Evolutionary conservation across 495 filamentous ascomycete species (phyloP), one percentile per base, ranked within the genome.

Genomic region (Viridothelium virens): DNA sequence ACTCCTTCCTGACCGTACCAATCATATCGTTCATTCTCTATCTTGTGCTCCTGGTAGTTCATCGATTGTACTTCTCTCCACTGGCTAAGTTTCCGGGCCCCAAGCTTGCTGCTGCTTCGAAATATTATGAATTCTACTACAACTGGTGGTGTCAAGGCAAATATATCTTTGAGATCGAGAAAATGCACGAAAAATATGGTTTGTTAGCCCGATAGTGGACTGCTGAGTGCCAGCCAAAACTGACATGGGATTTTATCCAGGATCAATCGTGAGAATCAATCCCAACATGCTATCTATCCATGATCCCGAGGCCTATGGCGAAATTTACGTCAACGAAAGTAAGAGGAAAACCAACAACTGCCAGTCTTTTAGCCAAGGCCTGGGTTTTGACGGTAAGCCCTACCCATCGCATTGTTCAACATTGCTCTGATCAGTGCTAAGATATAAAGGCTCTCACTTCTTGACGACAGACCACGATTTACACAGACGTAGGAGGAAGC

Each of bases 261-360:
- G 73, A 66, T 73, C 74, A 14, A 69, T 74, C 47, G 66, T 76
- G 31, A 65, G 74, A 37, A 74, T 75, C 59, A 74, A 69, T 63
- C 74, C 74, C 10, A 59, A 65, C 56, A 73, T 75, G 61, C 44
- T 76, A 18, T 71, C 74, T 53, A 65, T 73, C 56, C 59, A 69
- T 48, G 73, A 74, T 59, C 64, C 69, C 6, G 46, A 38, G 9
- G 71, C 71, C 63, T 69, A 63, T 39, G 67, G 70, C 61, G 53
- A 66, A 4, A 25, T 75, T 33, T 75, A 67, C 48, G 56, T 67
- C 2, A 44, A 48, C 33, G 65, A 46, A 34, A 46, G 41, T 46
- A 16, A 9, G 41, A 7, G 41, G 16, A 7, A 7, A 9, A 46
- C 41, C 9, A 16, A 46, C 7, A 46, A 46, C 41, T 46, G 16